Evolutionary conservation across 116 monocot species (phyloP), one percentile per base, ranked within the genome.

Genomic region (Thalassia testudinum): DNA sequence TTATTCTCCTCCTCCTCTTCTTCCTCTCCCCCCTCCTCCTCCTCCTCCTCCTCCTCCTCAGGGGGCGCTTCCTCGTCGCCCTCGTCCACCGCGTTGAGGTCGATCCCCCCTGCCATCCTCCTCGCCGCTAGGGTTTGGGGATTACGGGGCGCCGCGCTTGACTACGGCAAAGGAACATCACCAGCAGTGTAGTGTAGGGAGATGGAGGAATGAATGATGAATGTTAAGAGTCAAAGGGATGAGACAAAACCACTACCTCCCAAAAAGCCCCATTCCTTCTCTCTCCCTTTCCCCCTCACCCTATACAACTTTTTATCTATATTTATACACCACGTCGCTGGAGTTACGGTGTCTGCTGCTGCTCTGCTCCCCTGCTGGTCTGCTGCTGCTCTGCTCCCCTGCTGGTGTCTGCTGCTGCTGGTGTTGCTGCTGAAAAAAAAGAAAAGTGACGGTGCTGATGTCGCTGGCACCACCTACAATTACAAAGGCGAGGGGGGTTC

Each of bases 11-110:
- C 63, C 37, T 45, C 25, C 30, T 50, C 25, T 21, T 49, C 19
- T 49, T 56, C 21, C 34, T n/a, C 26, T 21, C 29, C 22, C 1
- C 40, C 47, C 53, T 45, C 43, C 60, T 55, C 64, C 43, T 49
- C 71, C 50, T 58, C 74, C 53, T 62, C 69, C 22, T n/a, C 52
- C 37, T 40, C 43, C 30, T 38, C 72, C 56, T 38, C 65, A n/a
- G n/a, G n/a, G n/a, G n/a, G n/a, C 37, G 51, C 43, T 23, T 38
- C 72, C 56, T 38, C 65, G 69, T 61, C 72, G n/a, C 27, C 61
- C 21, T 53, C 72, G 16, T 66, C 66, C 37, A 70, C 26, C 5
- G 69, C 45, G 62, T 75, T 75, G 27, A 75, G 62, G 57, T 75
- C 75, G 56, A 75, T 66, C 48, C 68, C 59, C 68, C 3, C 30